Percentiles rank a stretch among this genome's conserved stretches.
phyloP scores from a whole-genome alignment of 768 basidiomycete species.

The Phallus indusiatus region DNA sequence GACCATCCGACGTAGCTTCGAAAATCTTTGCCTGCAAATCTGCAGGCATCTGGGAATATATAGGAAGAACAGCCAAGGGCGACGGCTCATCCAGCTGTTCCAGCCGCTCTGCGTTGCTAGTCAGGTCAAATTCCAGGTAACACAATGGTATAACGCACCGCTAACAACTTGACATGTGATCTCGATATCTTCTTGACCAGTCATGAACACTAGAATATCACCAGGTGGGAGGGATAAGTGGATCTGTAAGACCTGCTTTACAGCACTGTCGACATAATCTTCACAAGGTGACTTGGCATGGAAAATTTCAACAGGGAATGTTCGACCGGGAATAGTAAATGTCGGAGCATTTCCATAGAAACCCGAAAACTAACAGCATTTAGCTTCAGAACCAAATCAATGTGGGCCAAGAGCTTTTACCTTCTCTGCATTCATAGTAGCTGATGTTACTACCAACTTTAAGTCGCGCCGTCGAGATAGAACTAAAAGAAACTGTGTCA shows the following conservation, averaged over 20 bases:
- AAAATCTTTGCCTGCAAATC: slow-evolving; percentile 98
- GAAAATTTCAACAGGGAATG: slow-evolving; percentile 95
- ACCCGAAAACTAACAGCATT: slow-evolving; percentile 65
- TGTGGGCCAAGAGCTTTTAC: slow-evolving; percentile 26
- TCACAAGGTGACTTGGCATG: slow-evolving; percentile 97
- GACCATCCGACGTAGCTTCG: slow-evolving; percentile 85
- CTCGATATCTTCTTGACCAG: slow-evolving; percentile 98
- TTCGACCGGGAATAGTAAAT: slow-evolving; percentile 90
- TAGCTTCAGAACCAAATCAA: neutral
- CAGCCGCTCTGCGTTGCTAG: slow-evolving; percentile 61
- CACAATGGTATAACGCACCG: slow-evolving; percentile 40
- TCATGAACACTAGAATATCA: slow-evolving; percentile 98
- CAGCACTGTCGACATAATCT: slow-evolving; percentile 96
- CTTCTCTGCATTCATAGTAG: slow-evolving; percentile 99
- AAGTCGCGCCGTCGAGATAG: slow-evolving; percentile 85
- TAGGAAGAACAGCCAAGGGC: slow-evolving; percentile 85
- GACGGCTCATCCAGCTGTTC: slow-evolving; percentile 87
- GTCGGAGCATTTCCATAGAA: slow-evolving; percentile 95
- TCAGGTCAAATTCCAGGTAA: neutral
- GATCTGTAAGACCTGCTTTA: slow-evolving; percentile 96
- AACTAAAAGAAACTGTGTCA: slow-evolving; percentile 36
- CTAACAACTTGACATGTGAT: slow-evolving; percentile 90
- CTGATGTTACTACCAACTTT: slow-evolving; percentile 95
- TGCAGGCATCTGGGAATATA: slow-evolving; percentile 99
- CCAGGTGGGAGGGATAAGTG: slow-evolving; percentile 89